A percentile compares a stretch with the other conserved stretches of the same genome.
Conservation (phyloP, 2,329 filamentous ascomycete species). For the Ascochyta rabiei region DNA sequence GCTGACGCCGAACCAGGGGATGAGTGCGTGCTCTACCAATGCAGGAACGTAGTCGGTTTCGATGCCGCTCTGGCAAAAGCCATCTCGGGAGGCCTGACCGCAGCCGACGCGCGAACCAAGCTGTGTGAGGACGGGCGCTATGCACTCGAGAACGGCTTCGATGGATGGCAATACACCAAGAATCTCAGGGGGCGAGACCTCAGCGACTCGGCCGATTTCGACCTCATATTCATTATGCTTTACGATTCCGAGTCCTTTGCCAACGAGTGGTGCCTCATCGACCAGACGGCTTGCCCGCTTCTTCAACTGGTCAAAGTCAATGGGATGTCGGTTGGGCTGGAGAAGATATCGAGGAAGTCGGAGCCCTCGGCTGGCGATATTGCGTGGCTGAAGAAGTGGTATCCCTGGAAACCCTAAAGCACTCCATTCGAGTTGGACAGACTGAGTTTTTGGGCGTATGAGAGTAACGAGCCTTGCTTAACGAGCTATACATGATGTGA, state of each 20-base stretch:
- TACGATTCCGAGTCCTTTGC: background rate
- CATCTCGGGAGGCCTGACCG: background rate
- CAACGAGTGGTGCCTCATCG: background rate
- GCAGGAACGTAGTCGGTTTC: background rate
- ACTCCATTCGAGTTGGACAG: too few species aligned
- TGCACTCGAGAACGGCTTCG: background rate
- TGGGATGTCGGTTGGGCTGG: background rate
- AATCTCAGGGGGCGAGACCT: background rate
- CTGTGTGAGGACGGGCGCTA: background rate
- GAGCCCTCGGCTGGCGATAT: background rate
- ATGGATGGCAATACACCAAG: background rate
- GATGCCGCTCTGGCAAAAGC: background rate
- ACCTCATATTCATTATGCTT: conserved; percentile 13
- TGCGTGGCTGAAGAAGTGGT: conserved; percentile 8
- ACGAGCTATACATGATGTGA: too few species aligned
- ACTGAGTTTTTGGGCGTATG: too few species aligned
- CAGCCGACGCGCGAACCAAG: background rate
- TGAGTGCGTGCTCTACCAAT: background rate
- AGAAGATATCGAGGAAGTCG: background rate
- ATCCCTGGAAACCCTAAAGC: background rate
- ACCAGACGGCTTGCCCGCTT: background rate
- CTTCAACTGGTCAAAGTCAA: background rate
- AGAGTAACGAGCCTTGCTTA: too few species aligned
- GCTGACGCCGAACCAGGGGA: background rate
- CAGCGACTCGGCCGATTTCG: conserved; percentile 8